phyloP scores from a whole-genome alignment of 805 yeast genomes.

The Lipomyces oligophaga region DNA sequence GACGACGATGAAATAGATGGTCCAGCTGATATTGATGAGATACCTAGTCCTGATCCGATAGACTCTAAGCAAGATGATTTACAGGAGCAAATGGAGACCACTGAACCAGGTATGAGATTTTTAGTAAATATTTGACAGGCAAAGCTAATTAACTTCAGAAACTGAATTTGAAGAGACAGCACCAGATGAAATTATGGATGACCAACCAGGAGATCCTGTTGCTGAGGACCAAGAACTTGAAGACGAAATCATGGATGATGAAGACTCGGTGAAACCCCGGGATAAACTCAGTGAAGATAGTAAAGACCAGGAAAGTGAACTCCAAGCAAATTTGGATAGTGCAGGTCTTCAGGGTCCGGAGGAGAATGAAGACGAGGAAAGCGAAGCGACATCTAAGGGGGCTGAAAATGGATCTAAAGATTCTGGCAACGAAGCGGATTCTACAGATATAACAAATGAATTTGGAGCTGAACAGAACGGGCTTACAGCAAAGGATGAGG shows the following conservation, averaged over 20 bases:
- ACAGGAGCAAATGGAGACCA: constrained; percentile 22
- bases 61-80: constrained; percentile 30
- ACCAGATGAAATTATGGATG: constrained; percentile 35
- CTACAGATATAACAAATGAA: constrained; percentile 12
- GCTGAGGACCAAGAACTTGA: constrained; percentile 33
- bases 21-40: constrained; percentile 35
- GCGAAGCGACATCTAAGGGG: constrained; percentile 54
- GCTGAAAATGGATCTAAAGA: constrained; percentile 40
- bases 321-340: constrained; percentile 50
- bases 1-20: constrained; percentile 37
- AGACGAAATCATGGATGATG: constrained; percentile 37
- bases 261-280: constrained; percentile 30
- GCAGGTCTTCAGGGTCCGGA: constrained; percentile 78
- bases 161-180: constrained; percentile 4
- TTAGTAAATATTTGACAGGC: neutral
- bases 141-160: neutral
- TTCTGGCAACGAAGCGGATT: constrained; percentile 17
- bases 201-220: constrained; percentile 21
- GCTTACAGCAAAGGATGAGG: constrained; percentile 5
- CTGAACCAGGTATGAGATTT: neutral
- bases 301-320: constrained; percentile 36
- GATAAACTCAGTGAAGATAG: constrained; percentile 30
- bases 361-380: constrained; percentile 54
- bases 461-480: constrained; percentile 10
- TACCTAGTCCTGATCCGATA: constrained; percentile 38